Base-by-base conservation (phyloP, 1,284 basidiomycete species). In the Cryptococcus sp. region DNA sequence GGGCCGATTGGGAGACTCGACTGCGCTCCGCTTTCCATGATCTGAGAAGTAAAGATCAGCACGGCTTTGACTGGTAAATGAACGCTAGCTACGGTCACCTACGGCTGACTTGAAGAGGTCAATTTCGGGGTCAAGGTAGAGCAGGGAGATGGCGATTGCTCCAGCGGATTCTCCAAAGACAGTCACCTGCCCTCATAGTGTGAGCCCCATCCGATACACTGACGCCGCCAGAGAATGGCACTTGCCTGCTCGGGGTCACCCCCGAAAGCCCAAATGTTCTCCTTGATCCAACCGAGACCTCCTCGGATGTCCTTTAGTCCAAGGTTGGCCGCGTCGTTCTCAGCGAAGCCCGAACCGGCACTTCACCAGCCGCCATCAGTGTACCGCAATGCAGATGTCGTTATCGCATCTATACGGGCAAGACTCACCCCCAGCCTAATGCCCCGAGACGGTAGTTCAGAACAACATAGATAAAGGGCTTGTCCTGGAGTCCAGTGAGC, bases 211-310 rank as follows among this genome's bases (percentile, higher is more conserved):
- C 18, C n/a, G 2, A 35, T 23, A 38, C 33, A 23, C 20, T 13
- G 18, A 50, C 21, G 18, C 20, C 8, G 15, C 21, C 45, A 42
- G 23, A 51, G 21, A 37, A 23, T n/a, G n/a, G n/a, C 4, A 50
- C 56, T 36, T 2, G 75, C 76, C 60, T 77, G 76, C 24, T 58
- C 53, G 12, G 68, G 64, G 60, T 81, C 76, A n/a, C 82, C 82
- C 4, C 81, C 81, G 54, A 81, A 82, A 1, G 68, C 66, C 36
- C 63, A 62, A 50, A 82, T 79, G 58, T 81, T 76, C 53, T 75
- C 51, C 39, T 78, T 76, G 0, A 82, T 75, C 81, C 81, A 83
- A 56, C 79, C 64, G 4, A 83, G 67, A 1, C 76, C 79, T 18
- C 77, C 67, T 4, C 74, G 68, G 55, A 81, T 78, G 60, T 82